Base-by-base conservation (phyloP, 2,329 filamentous ascomycete genomes). In the Colletotrichum theobromicola region DNA sequence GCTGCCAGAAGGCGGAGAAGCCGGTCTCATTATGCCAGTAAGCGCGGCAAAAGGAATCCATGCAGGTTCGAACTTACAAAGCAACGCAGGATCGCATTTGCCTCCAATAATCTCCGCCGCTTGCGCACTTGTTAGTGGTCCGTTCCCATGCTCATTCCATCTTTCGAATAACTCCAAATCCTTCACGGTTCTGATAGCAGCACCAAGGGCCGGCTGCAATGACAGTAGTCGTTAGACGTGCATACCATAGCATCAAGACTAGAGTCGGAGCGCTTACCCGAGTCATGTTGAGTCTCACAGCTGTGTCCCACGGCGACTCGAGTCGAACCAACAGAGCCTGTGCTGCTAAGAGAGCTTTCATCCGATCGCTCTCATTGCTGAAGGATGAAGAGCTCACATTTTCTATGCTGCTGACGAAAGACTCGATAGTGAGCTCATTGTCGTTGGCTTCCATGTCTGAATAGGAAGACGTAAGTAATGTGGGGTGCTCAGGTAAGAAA, bases 231-330 rank as follows among this genome's bases (percentile, higher is more conserved):
- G 6, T 28, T 28, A 46, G 35, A 13, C 3, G 6, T 18, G 9
- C 4, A 42, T 50, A 13, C 21, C 32, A 34, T 7, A 42, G 13
- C 6, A 2, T 2, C 7, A 12, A 4, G 62, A 0, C 18, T n/a
- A 8, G 30, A n/a, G 16, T 2, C 10, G 42, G 5, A 30, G 10
- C 2, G 2, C 37, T 4, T 63, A 68, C 70, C 32, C 63, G 64
- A 34, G 26, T 57, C 64, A 72, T 72, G 57, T 50, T 62, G 18
- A 68, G 57, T 24, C 70, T 62, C 9, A 68, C 42, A 13, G 46
- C 10, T 1, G 70, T 69, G 10, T 72, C 70, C 64, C 70, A 72
- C 7, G 70, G 70, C n/a, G 70, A 69, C 16, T 72, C 64, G 3
- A 69, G 46, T 7, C 64, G 42, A 7, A 30, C 42, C 32, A 72